Base-by-base conservation (phyloP, 495 filamentous ascomycete genomes). In the Neurospora hispaniola region DNA sequence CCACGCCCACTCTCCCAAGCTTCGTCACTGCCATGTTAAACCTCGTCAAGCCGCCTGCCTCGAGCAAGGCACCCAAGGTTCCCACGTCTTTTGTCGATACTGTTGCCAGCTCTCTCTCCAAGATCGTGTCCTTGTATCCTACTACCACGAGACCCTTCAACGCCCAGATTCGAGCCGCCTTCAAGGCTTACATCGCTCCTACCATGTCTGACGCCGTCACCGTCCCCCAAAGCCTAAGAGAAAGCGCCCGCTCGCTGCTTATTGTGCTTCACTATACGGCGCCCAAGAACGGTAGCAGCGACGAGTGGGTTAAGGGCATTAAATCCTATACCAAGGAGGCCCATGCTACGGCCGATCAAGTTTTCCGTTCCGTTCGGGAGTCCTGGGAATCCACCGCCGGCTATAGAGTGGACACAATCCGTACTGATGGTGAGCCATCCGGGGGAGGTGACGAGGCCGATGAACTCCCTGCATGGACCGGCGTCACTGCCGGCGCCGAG, bases 71-170 rank as follows among this genome's bases (percentile, higher is more conserved):
- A 6, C 71, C 75, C 16, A 79, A 79, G 71, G 74, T 79, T 16
- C 82, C 83, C 31, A 72, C 73, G 23, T 79, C 85, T 2, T 83
- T 91, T 35, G 74, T 91, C 44, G 88, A 91, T 72, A 87, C 87
- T 39, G 84, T 96, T 27, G 81, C 81, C 40, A 78, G 80, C 72
- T 80, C 83, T 12, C 88, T 96, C 72, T 81, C 85, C 41, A 87
- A 89, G 71, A 82, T 97, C 69, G 83, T 96, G n/a, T 88, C 88
- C 27, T 85, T 89, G 69, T 93, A 94, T 77, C 90, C 93, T 5
- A 94, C 92, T 14, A 90, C 91, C 42, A 89, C 94, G 79, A 89
- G 94, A 20, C 90, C 94, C 1, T 93, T 90, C 78, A 82, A 87
- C 12, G 77, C 86, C 23, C 92, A 93, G 74, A 87, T 96, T 27